A percentile compares a stretch with the other conserved stretches of the same genome.
Evolutionary conservation across 2,329 filamentous ascomycete genomes (phyloP).

Genomic region (Salinomyces thailandicus): DNA sequence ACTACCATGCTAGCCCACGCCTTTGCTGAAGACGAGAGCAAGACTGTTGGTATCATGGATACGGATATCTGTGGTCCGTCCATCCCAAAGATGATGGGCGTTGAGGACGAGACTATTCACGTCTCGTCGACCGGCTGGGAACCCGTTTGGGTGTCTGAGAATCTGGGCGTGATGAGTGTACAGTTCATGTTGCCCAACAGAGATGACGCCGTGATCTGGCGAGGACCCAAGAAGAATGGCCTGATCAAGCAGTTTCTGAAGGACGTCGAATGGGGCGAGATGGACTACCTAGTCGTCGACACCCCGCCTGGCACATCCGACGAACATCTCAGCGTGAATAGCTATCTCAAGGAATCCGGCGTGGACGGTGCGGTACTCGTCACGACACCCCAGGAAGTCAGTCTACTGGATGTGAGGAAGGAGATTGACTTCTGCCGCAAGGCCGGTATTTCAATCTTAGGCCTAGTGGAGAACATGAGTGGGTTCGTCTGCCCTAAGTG

Average conservation of each 20-base stretch:
- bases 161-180: constrained; percentile 90
- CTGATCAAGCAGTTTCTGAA: constrained; percentile 96
- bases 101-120: constrained; percentile 87
- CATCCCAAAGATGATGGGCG: constrained; percentile 98
- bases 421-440: constrained; percentile 97
- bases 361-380: constrained; percentile 90
- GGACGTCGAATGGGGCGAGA: constrained; percentile 93
- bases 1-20: constrained; percentile 79
- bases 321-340: constrained; percentile 89
- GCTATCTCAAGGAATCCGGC: constrained; percentile 78
- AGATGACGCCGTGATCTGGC: constrained; percentile 95
- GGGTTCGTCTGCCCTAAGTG: constrained; percentile 95
- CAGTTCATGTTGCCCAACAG: constrained; percentile 95
- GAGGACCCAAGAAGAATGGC: constrained; percentile 96
- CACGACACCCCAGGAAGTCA: constrained; percentile 90
- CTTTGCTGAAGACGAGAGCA: constrained; percentile 70
- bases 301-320: constrained; percentile 93
- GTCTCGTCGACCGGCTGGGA: constrained; percentile 82
- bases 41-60: constrained; percentile 88
- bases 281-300: constrained; percentile 89
- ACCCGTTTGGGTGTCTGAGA: constrained; percentile 91
- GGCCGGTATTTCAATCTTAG: constrained; percentile 77
- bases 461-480: constrained; percentile 95
- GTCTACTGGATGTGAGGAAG: constrained; percentile 84
- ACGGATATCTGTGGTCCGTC: constrained; percentile 94